Percentiles rank a stretch among this genome's conserved stretches.
Conservation (phyloP, 1,284 basidiomycete genomes). For the Hemileia vastatrix region DNA sequence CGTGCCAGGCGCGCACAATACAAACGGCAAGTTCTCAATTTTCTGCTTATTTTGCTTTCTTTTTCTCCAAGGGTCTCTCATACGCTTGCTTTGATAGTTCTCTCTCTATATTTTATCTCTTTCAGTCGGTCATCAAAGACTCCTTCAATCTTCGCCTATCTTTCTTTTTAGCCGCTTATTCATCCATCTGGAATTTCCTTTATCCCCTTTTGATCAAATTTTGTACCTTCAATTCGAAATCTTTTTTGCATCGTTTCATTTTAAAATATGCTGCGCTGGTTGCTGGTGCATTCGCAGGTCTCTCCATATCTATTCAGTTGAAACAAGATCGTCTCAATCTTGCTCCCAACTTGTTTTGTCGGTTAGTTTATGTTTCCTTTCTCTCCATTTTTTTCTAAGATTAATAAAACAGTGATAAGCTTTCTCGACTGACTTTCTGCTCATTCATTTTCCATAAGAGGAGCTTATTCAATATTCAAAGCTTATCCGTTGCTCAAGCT, state of each 20-base stretch:
- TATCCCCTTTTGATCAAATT: conserved; percentile 15
- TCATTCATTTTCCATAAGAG: conserved; percentile 6
- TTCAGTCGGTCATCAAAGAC: conserved; percentile 4
- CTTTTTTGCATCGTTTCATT: background rate
- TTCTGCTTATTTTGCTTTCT: background rate
- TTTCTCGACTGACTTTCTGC: background rate
- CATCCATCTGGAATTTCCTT: conserved; percentile 13
- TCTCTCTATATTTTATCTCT: conserved; percentile 2
- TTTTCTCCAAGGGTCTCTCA: background rate
- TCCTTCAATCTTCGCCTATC: conserved; percentile 9
- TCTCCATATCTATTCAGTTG: conserved; percentile 12
- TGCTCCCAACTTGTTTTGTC: conserved; percentile 20
- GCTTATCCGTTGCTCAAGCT: conserved; percentile 15
- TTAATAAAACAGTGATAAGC: too few relatives aligned
- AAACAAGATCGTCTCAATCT: conserved; percentile 23
- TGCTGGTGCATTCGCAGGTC: conserved; percentile 13
- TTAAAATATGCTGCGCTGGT: conserved; percentile 12
- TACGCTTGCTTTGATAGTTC: background rate
- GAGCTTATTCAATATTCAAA: conserved; percentile 19
- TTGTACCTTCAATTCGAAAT: background rate
- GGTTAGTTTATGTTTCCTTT: conserved; percentile 8
- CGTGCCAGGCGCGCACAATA: conserved; percentile 2
- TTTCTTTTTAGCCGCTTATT: conserved; percentile 13
- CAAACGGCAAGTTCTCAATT: conserved; percentile 8
- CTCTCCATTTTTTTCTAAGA: background rate